Evolutionary conservation across 352 stramenopile genomes (phyloP).

Genomic region (Pythium plurisporium): DNA sequence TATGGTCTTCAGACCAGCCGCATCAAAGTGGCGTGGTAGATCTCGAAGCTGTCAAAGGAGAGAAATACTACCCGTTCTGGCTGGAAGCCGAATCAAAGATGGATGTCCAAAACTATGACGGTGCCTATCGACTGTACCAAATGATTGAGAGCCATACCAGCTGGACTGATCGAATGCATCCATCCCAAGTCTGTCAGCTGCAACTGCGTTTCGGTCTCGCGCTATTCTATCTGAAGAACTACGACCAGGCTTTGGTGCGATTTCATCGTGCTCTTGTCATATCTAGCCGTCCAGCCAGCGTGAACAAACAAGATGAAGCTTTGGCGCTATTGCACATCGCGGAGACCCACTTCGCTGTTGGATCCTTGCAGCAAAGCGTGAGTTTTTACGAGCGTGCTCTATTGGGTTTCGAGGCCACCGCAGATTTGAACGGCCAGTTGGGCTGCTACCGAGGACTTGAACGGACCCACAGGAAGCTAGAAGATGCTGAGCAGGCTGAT

Average conservation of each 20-base stretch:
- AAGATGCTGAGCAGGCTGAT: conserved; percentile 46
- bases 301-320: conserved; percentile 32
- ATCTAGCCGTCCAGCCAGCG: conserved; percentile 22
- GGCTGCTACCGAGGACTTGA: conserved; percentile 58
- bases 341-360: conserved; percentile 34
- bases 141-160: conserved; percentile 31
- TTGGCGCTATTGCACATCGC: conserved; percentile 28
- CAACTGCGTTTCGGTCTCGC: conserved; percentile 37
- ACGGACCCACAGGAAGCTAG: conserved; percentile 35
- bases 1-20: conserved; percentile 40
- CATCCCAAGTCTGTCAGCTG: conserved; percentile 24
- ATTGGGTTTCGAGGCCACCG: conserved; percentile 42
- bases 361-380: conserved; percentile 42
- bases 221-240: conserved; percentile 33
- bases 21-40: background rate
- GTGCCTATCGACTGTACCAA: conserved; percentile 39
- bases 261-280: conserved; percentile 46
- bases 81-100: conserved; percentile 60
- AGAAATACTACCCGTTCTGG: conserved; percentile 42
- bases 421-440: conserved; percentile 41
- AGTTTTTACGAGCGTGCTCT: conserved; percentile 54
- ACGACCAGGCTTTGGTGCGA: conserved; percentile 44
- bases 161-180: conserved; percentile 39
- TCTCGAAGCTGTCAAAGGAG: conserved; percentile 4
- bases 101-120: conserved; percentile 44